These are phyloP conservation scores for Physocladia obscura DNA, from an alignment of 192 early-diverging fungal species.

Conservation along the genomic window DNA sequence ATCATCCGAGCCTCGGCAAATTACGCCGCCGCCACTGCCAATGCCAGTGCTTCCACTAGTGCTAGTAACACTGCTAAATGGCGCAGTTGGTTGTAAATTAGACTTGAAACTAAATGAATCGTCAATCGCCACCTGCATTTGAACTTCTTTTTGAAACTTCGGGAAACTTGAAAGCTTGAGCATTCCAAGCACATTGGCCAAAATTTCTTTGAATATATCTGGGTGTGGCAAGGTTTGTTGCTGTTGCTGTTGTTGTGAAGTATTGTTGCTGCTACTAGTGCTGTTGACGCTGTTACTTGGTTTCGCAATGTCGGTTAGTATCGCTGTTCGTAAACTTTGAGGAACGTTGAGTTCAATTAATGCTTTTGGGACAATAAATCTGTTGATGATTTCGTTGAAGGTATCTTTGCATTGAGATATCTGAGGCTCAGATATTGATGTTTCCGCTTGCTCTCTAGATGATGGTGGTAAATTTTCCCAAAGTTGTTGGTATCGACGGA, in stretches of 20 bases:
- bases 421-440: not conserved
- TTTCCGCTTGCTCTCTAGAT: not conserved
- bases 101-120: conserved; percentile 14
- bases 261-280: too few species aligned
- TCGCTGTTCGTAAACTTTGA: conserved; percentile 2
- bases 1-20: conserved; percentile 1
- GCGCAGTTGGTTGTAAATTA: not conserved
- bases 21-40: not conserved
- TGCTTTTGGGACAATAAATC: conserved; percentile 3
- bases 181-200: conserved; percentile 28
- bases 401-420: conserved; percentile 16
- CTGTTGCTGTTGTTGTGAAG: too few species aligned
- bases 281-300: too few species aligned
- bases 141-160: conserved; percentile 30
- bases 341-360: conserved; percentile 33
- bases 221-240: conserved; percentile 24
- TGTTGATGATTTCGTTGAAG: not conserved
- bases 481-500: conserved; percentile 4
- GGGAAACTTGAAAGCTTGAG: conserved; percentile 34
- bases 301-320: conserved; percentile 24
- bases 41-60: not conserved
- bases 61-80: not conserved
- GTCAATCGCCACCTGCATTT: conserved; percentile 2
- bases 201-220: conserved; percentile 30
- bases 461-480: not conserved